These are phyloP conservation scores for Coelastrella sp. DNA, from an alignment of 139 green algal species.

Conservation along the genomic window DNA sequence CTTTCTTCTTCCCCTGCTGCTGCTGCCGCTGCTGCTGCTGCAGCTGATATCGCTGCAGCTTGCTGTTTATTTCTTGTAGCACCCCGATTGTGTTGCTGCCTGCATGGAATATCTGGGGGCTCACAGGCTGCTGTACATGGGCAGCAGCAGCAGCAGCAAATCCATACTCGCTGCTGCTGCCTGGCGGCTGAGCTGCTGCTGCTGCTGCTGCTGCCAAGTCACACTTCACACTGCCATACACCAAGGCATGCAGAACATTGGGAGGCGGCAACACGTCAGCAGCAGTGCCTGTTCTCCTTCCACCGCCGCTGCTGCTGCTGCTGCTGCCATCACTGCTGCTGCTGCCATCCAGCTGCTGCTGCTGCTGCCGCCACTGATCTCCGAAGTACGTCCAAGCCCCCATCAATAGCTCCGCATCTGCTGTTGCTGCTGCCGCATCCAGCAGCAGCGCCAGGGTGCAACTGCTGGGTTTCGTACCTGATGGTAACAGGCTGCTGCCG, in stretches of 20 bases:
- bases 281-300: neutral
- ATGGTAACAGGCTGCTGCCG: constrained; percentile 31
- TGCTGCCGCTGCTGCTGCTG: constrained; percentile 17
- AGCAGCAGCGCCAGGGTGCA: constrained; percentile 32
- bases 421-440: constrained; percentile 4
- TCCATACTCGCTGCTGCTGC: constrained; percentile 16
- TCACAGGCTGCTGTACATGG: neutral
- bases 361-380: constrained; percentile 3
- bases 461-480: constrained; percentile 22
- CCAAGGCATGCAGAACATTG: constrained; percentile 24
- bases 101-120: neutral
- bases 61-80: neutral
- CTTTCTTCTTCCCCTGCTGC: constrained; percentile 14
- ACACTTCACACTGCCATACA: constrained; percentile 15
- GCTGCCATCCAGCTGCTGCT: neutral
- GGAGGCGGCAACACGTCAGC: neutral
- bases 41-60: neutral
- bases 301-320: constrained; percentile 38
- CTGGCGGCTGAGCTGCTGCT: neutral
- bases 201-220: constrained; percentile 38
- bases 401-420: constrained; percentile 7
- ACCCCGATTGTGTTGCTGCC: constrained; percentile 9
- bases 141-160: neutral
- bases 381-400: constrained; percentile 33
- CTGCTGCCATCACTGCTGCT: constrained; percentile 9